A percentile compares a stretch with the other conserved stretches of the same genome.
Conservation (phyloP, 495 filamentous ascomycete genomes). For the Daldinia grandis region DNA sequence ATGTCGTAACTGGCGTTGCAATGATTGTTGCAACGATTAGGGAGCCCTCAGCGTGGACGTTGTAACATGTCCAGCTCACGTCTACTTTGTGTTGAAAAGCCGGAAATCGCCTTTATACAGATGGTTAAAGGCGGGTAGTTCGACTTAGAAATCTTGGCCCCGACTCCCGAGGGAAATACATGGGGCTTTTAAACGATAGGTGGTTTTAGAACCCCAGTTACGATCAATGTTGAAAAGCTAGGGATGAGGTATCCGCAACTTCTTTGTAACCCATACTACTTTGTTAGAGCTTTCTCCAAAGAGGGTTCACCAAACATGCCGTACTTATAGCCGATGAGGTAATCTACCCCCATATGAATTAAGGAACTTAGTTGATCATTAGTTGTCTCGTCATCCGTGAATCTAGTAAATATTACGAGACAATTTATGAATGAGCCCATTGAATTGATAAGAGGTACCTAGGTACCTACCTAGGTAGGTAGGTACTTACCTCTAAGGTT, state of each 20-base stretch:
- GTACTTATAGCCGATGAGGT: conserved; percentile 5
- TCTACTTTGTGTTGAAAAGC: not conserved
- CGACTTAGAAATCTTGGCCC: not conserved
- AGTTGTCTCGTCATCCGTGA: not conserved
- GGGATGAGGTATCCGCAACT: conserved; percentile 6
- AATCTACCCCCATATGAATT: conserved; percentile 26
- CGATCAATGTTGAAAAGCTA: not conserved
- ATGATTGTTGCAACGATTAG: conserved; percentile 32
- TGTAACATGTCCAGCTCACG: not conserved
- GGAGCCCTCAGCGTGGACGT: not conserved
- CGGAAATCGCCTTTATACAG: not conserved
- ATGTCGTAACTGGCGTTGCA: conserved; percentile 43
- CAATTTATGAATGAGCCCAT: not conserved
- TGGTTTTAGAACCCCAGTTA: not conserved
- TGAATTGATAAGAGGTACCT: not conserved
- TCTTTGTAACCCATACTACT: conserved; percentile 19
- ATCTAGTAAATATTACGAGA: not conserved
- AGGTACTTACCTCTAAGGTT: too few relatives aligned
- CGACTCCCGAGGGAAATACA: not conserved
- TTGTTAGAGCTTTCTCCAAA: conserved; percentile 2
- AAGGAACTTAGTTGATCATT: not conserved
- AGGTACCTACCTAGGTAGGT: not conserved
- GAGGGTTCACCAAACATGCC: not conserved
- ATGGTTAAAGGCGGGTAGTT: not conserved
- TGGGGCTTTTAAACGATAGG: conserved; percentile 12